Percentiles rank a stretch among this genome's conserved stretches.
Evolutionary conservation across 257 asterid genomes (phyloP).

Genomic region (Sherardia arvensis): DNA sequence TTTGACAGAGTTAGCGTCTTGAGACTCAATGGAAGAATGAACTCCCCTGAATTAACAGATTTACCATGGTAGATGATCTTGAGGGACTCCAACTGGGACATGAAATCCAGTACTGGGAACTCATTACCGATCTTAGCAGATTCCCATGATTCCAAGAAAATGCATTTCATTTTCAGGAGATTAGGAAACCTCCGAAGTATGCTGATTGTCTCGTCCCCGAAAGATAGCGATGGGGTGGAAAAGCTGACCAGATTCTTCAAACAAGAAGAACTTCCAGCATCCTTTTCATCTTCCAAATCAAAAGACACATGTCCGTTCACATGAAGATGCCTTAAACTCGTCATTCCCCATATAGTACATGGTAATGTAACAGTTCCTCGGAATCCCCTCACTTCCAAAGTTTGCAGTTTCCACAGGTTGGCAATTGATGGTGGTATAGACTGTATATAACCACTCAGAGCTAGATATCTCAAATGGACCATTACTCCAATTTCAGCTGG

Average conservation of each 20-base stretch:
- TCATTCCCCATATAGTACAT: background rate
- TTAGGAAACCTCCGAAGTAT: background rate
- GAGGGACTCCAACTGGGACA: conserved; percentile 3
- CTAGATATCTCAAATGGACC: conserved; percentile 2
- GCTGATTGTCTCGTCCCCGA: background rate
- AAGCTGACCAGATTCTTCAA: conserved; percentile 7
- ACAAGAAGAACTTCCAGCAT: background rate
- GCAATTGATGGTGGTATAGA: background rate
- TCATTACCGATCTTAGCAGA: background rate
- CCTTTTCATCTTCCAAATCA: background rate
- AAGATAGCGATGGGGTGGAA: conserved; percentile 1
- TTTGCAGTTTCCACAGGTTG: conserved; percentile 6
- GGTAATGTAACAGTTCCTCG: background rate
- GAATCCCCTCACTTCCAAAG: background rate
- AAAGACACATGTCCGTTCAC: background rate
- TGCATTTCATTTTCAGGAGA: conserved; percentile 8
- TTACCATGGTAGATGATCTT: background rate
- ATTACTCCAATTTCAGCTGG: conserved; percentile 4
- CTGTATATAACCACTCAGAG: background rate
- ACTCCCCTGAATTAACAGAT: background rate
- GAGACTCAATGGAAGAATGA: background rate
- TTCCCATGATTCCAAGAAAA: background rate
- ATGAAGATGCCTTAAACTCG: conserved; percentile 10
- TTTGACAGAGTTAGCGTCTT: background rate
- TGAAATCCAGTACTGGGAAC: background rate